Base-by-base conservation (phyloP, 2,329 filamentous ascomycete species). In the Diaporthe nobilis region DNA sequence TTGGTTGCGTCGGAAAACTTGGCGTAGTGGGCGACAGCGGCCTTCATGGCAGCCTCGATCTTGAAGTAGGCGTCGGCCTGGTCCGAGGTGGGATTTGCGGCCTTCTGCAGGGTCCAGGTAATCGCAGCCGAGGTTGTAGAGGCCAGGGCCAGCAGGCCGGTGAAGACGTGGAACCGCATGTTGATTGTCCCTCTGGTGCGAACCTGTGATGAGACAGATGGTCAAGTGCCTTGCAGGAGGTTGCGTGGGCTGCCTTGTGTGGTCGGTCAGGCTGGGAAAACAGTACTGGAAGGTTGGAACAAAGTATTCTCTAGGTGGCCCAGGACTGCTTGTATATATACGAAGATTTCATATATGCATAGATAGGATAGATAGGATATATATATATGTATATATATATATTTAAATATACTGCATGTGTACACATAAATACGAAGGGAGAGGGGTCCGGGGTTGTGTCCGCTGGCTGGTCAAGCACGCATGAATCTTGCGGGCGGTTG, bases 41-140 rank as follows among this genome's bases (percentile, higher is more conserved):
- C 76, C 15, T 71, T 77, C 85, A 88, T 87, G 60, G 85, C 86
- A 1, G 79, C 73, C 51, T 86, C 84, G 79, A 88, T 88, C n/a
- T 81, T 81, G 2, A 77, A 55, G 79, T 88, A 88, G 49, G 87
- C 87, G 44, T 87, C 86, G 13, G 76, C 44, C 53, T 88, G 81
- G 79, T 88, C 87, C 0, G 81, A 70, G 0, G 84, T 82, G 0
- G 87, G 87, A 78, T 83, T 87, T n/a, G 81, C 42, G 1, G 80
- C 80, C 67, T 83, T 84, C 49, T 84, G 76, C 0, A 88, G 77
- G 0, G 81, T 79, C 83, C 83, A 88, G 57, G 79, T 85, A 42
- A 88, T 79, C 7, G 83, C 80, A 13, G 82, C 85, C 0, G 85
- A 84, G 51, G 82, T 81, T 20, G 80, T 76, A 39, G 82, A 81